These are phyloP conservation scores for Malus hybrid DNA, from an alignment of 331 rosid species.

Conservation along the genomic window DNA sequence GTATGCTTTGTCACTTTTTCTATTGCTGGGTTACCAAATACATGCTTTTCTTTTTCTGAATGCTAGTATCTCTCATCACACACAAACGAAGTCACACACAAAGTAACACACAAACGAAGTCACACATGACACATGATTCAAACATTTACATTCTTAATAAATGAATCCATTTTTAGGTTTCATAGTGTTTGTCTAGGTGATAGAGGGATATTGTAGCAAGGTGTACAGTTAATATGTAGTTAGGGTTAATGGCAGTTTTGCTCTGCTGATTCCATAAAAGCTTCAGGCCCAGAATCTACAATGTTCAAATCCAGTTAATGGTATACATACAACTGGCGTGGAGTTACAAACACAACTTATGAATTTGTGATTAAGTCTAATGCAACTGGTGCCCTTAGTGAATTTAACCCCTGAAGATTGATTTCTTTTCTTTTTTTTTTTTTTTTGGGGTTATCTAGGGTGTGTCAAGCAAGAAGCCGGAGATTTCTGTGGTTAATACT, in stretches of 20 bases:
- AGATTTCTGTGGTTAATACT: constrained; percentile 35
- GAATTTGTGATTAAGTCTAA: too few species aligned
- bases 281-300: neutral
- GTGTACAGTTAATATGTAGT: neutral
- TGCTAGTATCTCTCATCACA: neutral
- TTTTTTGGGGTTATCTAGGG: constrained; percentile 57
- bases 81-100: neutral
- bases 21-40: too few species aligned
- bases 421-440: neutral
- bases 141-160: neutral
- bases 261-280: neutral
- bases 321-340: too few species aligned
- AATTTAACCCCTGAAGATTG: constrained; percentile 27
- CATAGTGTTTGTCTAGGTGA: neutral
- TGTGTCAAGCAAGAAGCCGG: constrained; percentile 43
- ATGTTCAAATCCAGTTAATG: neutral
- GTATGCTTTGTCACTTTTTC: too few species aligned
- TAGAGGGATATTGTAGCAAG: neutral
- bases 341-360: too few species aligned
- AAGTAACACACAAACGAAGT: neutral
- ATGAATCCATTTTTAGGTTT: neutral
- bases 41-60: neutral
- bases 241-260: neutral
- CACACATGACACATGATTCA: neutral
- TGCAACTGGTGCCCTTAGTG: neutral